Evolutionary conservation across 441 rosid species (phyloP).

Genomic region (Pelargonium fulgidum): DNA sequence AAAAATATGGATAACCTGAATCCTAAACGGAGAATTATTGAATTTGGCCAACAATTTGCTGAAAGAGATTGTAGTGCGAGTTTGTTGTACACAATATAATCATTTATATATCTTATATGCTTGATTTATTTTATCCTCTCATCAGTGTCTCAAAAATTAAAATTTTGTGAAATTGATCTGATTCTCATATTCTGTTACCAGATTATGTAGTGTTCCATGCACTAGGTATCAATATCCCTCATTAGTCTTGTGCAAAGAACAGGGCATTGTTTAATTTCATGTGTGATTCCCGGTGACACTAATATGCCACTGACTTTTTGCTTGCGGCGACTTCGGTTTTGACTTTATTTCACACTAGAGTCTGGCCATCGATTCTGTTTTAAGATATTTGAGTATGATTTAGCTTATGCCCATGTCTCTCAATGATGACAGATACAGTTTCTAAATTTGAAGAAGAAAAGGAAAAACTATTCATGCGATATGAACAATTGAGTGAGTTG

Average conservation of each 20-base stretch:
- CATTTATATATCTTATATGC: background rate
- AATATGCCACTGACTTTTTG: background rate
- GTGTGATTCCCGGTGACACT: background rate
- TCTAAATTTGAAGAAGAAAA: slow-evolving; percentile 72
- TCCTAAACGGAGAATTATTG: background rate
- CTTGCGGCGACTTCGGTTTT: background rate
- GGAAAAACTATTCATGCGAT: slow-evolving; percentile 59
- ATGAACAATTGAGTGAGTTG: slow-evolving; percentile 71
- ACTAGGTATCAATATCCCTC: too few species aligned
- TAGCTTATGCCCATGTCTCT: background rate
- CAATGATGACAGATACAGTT: slow-evolving; percentile 38
- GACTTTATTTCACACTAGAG: slow-evolving; percentile 3
- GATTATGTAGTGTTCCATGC: background rate
- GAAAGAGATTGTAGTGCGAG: background rate
- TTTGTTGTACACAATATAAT: background rate
- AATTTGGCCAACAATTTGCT: background rate
- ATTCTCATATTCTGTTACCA: background rate
- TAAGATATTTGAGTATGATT: background rate
- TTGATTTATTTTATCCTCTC: background rate
- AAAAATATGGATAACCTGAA: background rate
- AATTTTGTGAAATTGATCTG: background rate
- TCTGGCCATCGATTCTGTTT: slow-evolving; percentile 1
- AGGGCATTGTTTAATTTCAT: background rate
- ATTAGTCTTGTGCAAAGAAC: background rate
- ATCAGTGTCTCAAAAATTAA: background rate